Evolutionary conservation across 2,329 filamentous ascomycete species (phyloP), one percentile per base, ranked within the genome.

Genomic region (Hypoxylon sp.): DNA sequence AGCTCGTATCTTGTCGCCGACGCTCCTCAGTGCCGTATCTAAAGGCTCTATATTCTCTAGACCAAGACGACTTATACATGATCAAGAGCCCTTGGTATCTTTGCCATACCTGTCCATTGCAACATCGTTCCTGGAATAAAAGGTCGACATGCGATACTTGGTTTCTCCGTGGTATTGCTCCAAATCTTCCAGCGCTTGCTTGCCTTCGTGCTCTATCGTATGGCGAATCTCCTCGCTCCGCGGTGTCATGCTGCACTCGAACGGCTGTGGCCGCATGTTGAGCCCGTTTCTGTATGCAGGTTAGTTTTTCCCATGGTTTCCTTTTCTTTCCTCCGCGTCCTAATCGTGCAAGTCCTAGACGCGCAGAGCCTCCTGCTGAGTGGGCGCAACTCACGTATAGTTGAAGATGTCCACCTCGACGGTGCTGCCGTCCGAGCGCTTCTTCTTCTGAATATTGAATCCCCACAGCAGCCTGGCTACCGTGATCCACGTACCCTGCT

Each of bases 401-500:
- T 79, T 73, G 60, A 84, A 83, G 35, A 86, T 85, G 58, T 86
- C 83, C 33, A 86, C 80, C 1, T 80, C 77, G 15, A 83, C 74
- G 15, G 77, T 74, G 20, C 75, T 77, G 0, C 81, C 81, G 24
- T 72, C 56, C 1, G 69, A 37, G 23, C 73, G 72, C 52, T 52
- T 69, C 55, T 74, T 73, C 61, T 73, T 75, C 57, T 74, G 69
- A 10, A 86, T 80, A 51, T 77, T 75, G 65, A 86, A 87, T 0
- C 77, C 83, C 82, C 84, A 87, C 5, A 87, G 73, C 23, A 86
- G 65, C 11, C 84, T 73, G 7, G 82, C 81, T 40, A 87, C 75
- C 0, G 80, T 84, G 64, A 87, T 79, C 77, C 82, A 86, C 0
- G 82, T 82, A 4, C 83, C 82, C 65, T 85, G 82, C 69, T 87